A percentile compares a stretch with the other conserved stretches of the same genome.
Conservation (phyloP, 176 grass and related monocot species). For the Avena insularis region DNA sequence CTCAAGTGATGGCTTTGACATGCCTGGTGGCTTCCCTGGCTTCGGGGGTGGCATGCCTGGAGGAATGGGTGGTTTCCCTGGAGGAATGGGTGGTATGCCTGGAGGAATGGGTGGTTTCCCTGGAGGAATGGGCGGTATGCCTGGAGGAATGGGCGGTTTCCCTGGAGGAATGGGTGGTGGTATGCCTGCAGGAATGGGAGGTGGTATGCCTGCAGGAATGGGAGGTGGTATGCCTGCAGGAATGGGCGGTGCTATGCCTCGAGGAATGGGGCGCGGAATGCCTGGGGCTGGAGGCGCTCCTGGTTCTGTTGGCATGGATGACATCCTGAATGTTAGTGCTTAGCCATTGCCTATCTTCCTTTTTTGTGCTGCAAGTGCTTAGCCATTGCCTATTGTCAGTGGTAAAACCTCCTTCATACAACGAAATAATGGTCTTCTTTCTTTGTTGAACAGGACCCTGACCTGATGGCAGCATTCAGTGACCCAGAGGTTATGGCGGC, state of each 20-base stretch:
- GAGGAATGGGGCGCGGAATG: constrained; percentile 10
- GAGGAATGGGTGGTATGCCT: neutral
- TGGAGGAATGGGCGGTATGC: constrained; percentile 42
- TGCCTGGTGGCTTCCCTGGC: constrained; percentile 40
- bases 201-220: neutral
- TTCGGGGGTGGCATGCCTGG: neutral
- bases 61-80: neutral
- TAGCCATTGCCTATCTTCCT: neutral
- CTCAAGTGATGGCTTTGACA: neutral
- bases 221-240: constrained; percentile 16
- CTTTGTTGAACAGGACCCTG: constrained; percentile 70
- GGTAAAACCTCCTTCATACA: neutral
- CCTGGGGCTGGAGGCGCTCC: constrained; percentile 54
- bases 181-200: neutral
- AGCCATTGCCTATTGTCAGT: neutral
- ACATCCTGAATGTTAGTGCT: constrained; percentile 86
- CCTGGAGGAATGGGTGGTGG: constrained; percentile 35
- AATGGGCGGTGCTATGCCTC: constrained; percentile 25
- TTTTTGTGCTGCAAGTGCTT: too few species aligned
- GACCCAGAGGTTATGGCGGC: constrained; percentile 90
- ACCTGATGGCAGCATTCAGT: constrained; percentile 84
- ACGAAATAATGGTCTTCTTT: neutral
- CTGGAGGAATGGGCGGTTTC: constrained; percentile 1
- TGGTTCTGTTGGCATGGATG: constrained; percentile 82
- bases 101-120: constrained; percentile 31